phyloP scores from a whole-genome alignment of 108 stramenopile species.

The Nitzschia sp. region DNA sequence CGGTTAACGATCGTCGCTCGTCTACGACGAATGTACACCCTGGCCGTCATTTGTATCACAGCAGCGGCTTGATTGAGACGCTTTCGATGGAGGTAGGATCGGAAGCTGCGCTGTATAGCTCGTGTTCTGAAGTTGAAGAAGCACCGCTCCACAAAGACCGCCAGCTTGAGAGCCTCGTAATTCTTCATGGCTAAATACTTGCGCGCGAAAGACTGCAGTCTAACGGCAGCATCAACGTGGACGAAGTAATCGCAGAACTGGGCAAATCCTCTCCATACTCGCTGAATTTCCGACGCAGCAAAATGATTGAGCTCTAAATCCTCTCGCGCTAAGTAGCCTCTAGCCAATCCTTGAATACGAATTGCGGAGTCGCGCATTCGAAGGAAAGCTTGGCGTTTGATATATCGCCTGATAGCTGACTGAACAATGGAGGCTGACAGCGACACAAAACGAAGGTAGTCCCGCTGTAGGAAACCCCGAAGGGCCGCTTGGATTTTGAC shows the following conservation, averaged over 20 bases:
- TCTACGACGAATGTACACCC: constrained; percentile 17
- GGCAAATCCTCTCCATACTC: constrained; percentile 65
- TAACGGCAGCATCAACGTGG: constrained; percentile 35
- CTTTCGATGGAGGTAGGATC: constrained; percentile 10
- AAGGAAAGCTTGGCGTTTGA: constrained; percentile 20
- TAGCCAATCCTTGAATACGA: constrained; percentile 41
- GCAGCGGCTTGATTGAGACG: constrained; percentile 12
- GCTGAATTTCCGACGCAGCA: constrained; percentile 73
- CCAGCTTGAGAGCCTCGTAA: not conserved
- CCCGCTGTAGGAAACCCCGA: constrained; percentile 16
- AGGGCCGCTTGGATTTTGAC: constrained; percentile 24
- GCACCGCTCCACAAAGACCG: constrained; percentile 4
- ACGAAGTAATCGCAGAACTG: constrained; percentile 36
- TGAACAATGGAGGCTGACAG: constrained; percentile 47
- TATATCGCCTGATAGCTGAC: constrained; percentile 30
- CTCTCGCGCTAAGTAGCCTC: constrained; percentile 38
- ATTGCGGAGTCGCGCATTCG: constrained; percentile 28
- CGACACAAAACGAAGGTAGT: not conserved
- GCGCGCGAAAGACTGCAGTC: constrained; percentile 51
- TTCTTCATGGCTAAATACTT: constrained; percentile 2
- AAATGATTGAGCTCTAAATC: constrained; percentile 33
- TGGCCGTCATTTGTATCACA: constrained; percentile 25
- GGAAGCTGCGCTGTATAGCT: constrained; percentile 25
- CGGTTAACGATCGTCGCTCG: constrained; percentile 9
- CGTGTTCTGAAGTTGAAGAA: constrained; percentile 29